Conservation (phyloP, 345 rosid species). For the Crucihimalaya himalaica region DNA sequence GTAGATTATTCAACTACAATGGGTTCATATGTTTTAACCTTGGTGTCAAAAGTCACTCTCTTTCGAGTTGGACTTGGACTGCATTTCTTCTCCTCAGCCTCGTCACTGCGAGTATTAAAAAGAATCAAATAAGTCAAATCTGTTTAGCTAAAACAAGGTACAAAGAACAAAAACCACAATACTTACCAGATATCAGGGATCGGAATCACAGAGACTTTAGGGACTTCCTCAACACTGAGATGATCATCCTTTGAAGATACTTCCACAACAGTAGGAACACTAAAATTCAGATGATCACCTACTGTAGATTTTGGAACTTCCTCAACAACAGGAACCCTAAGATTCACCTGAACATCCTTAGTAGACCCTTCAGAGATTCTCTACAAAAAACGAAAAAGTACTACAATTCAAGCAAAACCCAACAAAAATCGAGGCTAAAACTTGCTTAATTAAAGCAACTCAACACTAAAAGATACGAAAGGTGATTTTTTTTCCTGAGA, state of each 20-base stretch:
- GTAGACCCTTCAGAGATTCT: conserved; percentile 28
- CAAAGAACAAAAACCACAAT: not conserved
- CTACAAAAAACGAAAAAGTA: not conserved
- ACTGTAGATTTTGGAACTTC: conserved; percentile 9
- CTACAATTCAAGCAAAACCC: not conserved
- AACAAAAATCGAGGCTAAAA: not conserved
- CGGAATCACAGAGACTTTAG: conserved; percentile 37
- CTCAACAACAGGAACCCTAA: not conserved
- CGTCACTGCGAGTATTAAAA: conserved; percentile 17
- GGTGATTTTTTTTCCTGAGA: not conserved
- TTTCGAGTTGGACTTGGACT: conserved; percentile 44
- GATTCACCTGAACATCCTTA: conserved; percentile 9
- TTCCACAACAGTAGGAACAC: not conserved
- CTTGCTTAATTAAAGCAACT: not conserved
- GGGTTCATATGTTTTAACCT: conserved; percentile 68
- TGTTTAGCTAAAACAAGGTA: not conserved
- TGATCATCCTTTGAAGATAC: not conserved
- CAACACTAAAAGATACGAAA: not conserved
- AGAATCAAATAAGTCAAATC: not conserved
- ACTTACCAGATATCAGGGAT: conserved; percentile 47
- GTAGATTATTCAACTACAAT: conserved; percentile 46
- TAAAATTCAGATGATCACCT: not conserved
- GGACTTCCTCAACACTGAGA: conserved; percentile 30
- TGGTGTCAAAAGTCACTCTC: conserved; percentile 79
- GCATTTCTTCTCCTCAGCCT: conserved; percentile 49